These are phyloP conservation scores for Fusarium sp. DNA, from an alignment of 2,329 filamentous ascomycete species.

Conservation along the genomic window DNA sequence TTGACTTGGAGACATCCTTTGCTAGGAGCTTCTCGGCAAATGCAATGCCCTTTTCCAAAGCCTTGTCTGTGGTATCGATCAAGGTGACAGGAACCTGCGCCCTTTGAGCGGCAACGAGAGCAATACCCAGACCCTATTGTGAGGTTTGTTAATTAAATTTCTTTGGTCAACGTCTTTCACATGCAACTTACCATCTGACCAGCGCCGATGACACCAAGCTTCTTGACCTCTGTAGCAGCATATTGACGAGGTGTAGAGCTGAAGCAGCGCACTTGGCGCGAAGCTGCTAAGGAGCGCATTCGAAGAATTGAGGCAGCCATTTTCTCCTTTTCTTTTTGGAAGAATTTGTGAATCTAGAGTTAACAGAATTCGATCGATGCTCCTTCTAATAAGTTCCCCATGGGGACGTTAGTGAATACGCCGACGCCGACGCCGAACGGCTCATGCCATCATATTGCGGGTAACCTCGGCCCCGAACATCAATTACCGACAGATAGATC, in stretches of 20 bases:
- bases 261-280: conserved; percentile 67
- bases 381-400: conserved; percentile 22
- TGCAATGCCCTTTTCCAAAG: conserved; percentile 86
- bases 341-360: neutral
- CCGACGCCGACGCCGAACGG: conserved; percentile 12
- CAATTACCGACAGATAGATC: conserved; percentile 33
- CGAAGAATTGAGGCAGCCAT: conserved; percentile 57
- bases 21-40: conserved; percentile 95
- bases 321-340: conserved; percentile 33
- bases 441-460: conserved; percentile 46
- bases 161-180: conserved; percentile 44
- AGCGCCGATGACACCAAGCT: conserved; percentile 89
- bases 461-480: conserved; percentile 56
- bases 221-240: conserved; percentile 78
- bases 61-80: conserved; percentile 84
- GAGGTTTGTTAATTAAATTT: conserved; percentile 29
- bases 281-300: conserved; percentile 50
- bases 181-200: conserved; percentile 86
- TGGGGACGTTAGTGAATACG: conserved; percentile 17
- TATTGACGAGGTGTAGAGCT: conserved; percentile 71
- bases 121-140: conserved; percentile 88
- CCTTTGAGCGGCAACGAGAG: conserved; percentile 88
- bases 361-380: neutral
- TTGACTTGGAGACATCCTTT: conserved; percentile 90
- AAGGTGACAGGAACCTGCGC: conserved; percentile 86